phyloP scores from a whole-genome alignment of 306 rosid genomes.

The Begonia loranthoides region DNA sequence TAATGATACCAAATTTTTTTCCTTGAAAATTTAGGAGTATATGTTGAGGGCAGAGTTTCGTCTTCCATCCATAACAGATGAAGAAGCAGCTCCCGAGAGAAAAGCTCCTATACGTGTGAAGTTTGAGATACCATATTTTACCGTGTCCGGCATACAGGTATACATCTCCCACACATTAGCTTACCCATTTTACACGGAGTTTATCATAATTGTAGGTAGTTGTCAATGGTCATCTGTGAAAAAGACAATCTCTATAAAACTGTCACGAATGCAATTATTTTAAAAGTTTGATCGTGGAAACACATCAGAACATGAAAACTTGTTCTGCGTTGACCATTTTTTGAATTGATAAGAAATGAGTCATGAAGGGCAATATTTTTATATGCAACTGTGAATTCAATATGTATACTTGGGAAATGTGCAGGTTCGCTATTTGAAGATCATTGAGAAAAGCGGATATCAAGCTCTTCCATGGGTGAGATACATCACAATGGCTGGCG shows the following conservation, averaged over 20 bases:
- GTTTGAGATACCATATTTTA: slow-evolving; percentile 97
- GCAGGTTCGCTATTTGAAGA: slow-evolving; percentile 90
- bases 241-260: too few species aligned
- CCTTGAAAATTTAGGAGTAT: slow-evolving; percentile 43
- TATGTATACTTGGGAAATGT: background rate
- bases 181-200: too few species aligned
- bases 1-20: too few species aligned
- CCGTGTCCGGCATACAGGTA: slow-evolving; percentile 96
- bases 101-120: slow-evolving; percentile 94
- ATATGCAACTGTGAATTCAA: too few species aligned
- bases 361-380: too few species aligned
- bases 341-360: too few species aligned
- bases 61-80: slow-evolving; percentile 80
- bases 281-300: too few species aligned
- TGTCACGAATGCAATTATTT: too few species aligned
- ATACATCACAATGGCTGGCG: slow-evolving; percentile 98
- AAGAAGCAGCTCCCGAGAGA: slow-evolving; percentile 86
- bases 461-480: slow-evolving; percentile 99
- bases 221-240: too few species aligned
- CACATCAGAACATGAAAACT: too few species aligned
- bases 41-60: slow-evolving; percentile 94
- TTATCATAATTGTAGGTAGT: too few species aligned
- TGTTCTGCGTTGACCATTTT: too few species aligned
- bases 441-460: slow-evolving; percentile 92
- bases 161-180: background rate